Evolutionary conservation across 2,329 filamentous ascomycete species (phyloP).

Genomic region (Arthroderma sp.): DNA sequence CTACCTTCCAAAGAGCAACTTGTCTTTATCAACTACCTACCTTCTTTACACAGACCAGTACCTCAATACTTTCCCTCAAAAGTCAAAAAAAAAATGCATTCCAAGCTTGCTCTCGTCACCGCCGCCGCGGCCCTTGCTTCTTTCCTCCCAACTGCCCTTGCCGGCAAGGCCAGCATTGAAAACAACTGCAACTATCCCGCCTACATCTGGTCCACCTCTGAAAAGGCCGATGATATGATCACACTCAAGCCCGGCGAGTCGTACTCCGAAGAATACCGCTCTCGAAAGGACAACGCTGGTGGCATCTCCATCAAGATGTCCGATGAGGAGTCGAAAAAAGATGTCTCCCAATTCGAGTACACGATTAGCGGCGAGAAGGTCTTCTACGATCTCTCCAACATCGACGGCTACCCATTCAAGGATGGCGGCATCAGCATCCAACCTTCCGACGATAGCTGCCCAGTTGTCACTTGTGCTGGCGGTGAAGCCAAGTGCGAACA

Average conservation of each 20-base stretch:
- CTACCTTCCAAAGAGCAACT: background rate
- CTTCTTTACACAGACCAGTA: constrained; percentile 2
- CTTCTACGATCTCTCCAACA: constrained; percentile 30
- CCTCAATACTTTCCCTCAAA: constrained; percentile 1
- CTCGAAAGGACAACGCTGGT: constrained; percentile 27
- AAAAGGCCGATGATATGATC: constrained; percentile 21
- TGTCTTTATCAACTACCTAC: background rate
- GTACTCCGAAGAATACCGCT: constrained; percentile 23
- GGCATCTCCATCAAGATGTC: constrained; percentile 32
- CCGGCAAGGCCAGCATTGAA: constrained; percentile 21
- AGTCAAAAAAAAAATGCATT: constrained; percentile 19
- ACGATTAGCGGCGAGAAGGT: constrained; percentile 20
- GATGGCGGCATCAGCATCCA: constrained; percentile 24
- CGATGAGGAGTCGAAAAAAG: constrained; percentile 17
- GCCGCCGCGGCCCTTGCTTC: constrained; percentile 20
- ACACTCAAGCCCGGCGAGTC: constrained; percentile 22
- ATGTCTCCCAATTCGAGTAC: constrained; percentile 33
- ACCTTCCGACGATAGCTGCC: constrained; percentile 20
- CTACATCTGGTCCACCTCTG: constrained; percentile 30
- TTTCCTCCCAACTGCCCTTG: constrained; percentile 18
- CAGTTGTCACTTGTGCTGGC: constrained; percentile 22
- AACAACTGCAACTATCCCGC: constrained; percentile 26
- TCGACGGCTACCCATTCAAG: constrained; percentile 24
- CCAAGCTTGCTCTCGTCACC: constrained; percentile 22
- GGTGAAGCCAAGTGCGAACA: constrained; percentile 24